Conservation (phyloP, 495 filamentous ascomycete genomes). For the Xylaria cubensis region DNA sequence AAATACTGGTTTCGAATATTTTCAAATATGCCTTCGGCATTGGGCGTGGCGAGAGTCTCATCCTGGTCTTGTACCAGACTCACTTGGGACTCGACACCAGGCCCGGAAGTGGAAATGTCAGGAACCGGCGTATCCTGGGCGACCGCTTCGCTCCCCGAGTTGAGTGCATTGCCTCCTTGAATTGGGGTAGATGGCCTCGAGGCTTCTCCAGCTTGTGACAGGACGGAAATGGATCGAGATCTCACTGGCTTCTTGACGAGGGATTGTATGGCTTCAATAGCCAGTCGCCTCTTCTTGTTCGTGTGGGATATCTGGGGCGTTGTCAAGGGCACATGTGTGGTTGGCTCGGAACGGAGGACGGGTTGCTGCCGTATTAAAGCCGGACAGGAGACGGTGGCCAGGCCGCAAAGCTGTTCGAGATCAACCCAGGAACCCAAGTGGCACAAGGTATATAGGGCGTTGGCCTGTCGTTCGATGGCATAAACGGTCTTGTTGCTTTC, state of each 20-base stretch:
- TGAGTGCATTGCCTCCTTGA: constrained; percentile 10
- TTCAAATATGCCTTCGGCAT: constrained; percentile 68
- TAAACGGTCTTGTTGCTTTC: constrained; percentile 66
- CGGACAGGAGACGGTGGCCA: constrained; percentile 48
- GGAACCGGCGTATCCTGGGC: constrained; percentile 18
- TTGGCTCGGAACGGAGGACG: constrained; percentile 17
- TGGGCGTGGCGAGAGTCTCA: constrained; percentile 46
- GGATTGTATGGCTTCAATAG: constrained; percentile 61
- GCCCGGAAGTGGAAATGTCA: neutral
- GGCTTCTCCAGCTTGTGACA: constrained; percentile 32
- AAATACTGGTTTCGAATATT: constrained; percentile 79
- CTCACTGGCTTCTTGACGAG: constrained; percentile 48
- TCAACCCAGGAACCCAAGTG: constrained; percentile 72
- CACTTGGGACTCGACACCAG: neutral
- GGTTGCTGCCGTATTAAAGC: constrained; percentile 33
- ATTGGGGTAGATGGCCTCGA: constrained; percentile 22
- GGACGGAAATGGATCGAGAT: constrained; percentile 37
- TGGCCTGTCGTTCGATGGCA: constrained; percentile 73
- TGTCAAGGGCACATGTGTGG: constrained; percentile 35
- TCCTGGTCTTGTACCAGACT: constrained; percentile 15
- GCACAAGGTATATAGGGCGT: constrained; percentile 72
- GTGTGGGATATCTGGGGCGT: constrained; percentile 50
- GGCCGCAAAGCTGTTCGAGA: constrained; percentile 51
- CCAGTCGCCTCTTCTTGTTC: constrained; percentile 55
- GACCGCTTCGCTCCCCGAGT: constrained; percentile 20